phyloP scores from a whole-genome alignment of 805 yeast species.

The Tetrapisispora nanseiensis region DNA sequence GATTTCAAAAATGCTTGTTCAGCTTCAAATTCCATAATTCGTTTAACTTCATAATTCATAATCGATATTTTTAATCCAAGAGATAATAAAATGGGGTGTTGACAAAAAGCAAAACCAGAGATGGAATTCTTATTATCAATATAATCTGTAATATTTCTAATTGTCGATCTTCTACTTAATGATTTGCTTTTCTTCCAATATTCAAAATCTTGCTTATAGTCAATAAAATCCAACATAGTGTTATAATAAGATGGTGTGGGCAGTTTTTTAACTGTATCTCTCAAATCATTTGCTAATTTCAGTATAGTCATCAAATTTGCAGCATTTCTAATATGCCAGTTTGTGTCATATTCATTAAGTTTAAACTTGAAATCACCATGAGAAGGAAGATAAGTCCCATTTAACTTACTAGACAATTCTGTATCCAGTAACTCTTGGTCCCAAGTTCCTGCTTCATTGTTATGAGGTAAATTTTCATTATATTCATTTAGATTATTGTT shows the following conservation, averaged over 20 bases:
- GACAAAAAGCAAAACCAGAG: slow-evolving; percentile 54
- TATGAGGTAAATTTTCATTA: not conserved
- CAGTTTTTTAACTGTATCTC: slow-evolving; percentile 18
- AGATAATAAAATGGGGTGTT: slow-evolving; percentile 72
- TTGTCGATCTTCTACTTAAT: slow-evolving; percentile 1
- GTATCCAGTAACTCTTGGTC: not conserved
- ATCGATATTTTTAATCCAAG: slow-evolving; percentile 75
- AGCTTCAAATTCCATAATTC: slow-evolving; percentile 77
- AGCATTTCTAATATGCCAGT: slow-evolving; percentile 73
- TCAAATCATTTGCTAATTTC: slow-evolving; percentile 39
- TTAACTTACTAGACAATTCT: not conserved
- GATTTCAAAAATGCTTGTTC: slow-evolving; percentile 82
- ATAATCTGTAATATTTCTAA: not conserved
- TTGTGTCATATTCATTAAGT: slow-evolving; percentile 48
- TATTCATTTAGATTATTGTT: not conserved
- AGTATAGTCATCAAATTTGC: slow-evolving; percentile 48
- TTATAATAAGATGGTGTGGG: slow-evolving; percentile 48
- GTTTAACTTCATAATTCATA: slow-evolving; percentile 69
- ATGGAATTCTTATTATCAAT: slow-evolving; percentile 1
- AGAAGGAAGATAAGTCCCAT: not conserved
- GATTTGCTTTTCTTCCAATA: slow-evolving; percentile 40
- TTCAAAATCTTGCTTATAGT: slow-evolving; percentile 71
- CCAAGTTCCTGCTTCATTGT: not conserved
- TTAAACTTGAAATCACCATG: slow-evolving; percentile 17
- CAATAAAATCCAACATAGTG: slow-evolving; percentile 68